Evolutionary conservation across 306 rosid species (phyloP).

Genomic region (Prunus mume): DNA sequence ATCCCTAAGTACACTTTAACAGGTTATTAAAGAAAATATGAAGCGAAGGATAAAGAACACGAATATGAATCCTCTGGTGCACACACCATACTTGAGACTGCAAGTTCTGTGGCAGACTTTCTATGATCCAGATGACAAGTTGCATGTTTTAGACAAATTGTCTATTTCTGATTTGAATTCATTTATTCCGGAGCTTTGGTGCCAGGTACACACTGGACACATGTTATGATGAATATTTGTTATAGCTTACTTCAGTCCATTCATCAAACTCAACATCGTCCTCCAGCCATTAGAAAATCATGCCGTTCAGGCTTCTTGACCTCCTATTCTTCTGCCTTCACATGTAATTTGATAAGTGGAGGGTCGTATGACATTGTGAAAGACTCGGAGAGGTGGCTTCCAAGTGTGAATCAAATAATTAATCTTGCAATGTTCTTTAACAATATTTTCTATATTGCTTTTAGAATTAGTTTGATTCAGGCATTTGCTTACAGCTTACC

Average conservation of each 20-base stretch:
- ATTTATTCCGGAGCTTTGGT: slow-evolving; percentile 70
- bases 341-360: neutral
- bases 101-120: slow-evolving; percentile 73
- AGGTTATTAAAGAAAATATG: slow-evolving; percentile 85
- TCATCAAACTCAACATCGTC: slow-evolving; percentile 1
- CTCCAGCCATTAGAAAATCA: neutral
- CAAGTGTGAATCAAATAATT: slow-evolving; percentile 1
- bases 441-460: neutral
- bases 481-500: slow-evolving; percentile 19
- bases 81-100: slow-evolving; percentile 73
- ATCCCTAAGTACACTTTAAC: slow-evolving; percentile 27
- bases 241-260: neutral
- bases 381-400: neutral
- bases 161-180: slow-evolving; percentile 59
- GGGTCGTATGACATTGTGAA: neutral
- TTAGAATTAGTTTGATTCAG: slow-evolving; percentile 18
- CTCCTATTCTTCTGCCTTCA: neutral
- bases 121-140: slow-evolving; percentile 73
- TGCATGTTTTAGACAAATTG: slow-evolving; percentile 45
- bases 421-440: neutral
- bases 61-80: slow-evolving; percentile 90
- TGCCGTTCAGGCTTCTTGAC: neutral
- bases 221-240: neutral
- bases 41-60: slow-evolving; percentile 70
- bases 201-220: slow-evolving; percentile 53